These are phyloP conservation scores for Alternaria metachromatica DNA, from an alignment of 2,329 filamentous ascomycete genomes.

Conservation along the genomic window DNA sequence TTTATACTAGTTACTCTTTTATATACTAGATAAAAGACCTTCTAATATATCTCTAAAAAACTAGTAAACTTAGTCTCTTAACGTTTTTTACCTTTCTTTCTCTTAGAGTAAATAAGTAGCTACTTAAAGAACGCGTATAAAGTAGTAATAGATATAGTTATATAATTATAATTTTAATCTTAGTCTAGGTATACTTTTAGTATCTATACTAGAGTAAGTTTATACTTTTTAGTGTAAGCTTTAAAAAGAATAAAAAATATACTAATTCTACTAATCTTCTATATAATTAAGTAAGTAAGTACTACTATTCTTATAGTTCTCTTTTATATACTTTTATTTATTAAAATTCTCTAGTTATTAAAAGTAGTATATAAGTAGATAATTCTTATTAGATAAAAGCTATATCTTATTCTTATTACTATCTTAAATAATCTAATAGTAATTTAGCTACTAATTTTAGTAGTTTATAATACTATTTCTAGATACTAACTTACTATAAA, in stretches of 20 bases:
- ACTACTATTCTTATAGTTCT: conserved; percentile 28
- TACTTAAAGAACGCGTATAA: conserved; percentile 25
- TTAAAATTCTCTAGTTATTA: conserved; percentile 18
- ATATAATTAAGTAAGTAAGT: conserved; percentile 22
- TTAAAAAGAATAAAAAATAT: conserved; percentile 7
- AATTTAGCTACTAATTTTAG: conserved; percentile 19
- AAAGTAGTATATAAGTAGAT: conserved; percentile 26
- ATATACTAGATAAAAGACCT: conserved; percentile 24
- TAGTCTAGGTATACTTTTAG: conserved; percentile 19
- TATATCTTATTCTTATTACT: conserved; percentile 15
- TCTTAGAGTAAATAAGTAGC: conserved; percentile 13
- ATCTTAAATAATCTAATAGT: conserved; percentile 24
- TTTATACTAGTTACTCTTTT: conserved; percentile 17
- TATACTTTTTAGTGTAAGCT: conserved; percentile 8
- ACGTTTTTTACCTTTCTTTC: conserved; percentile 16
- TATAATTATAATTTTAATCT: conserved; percentile 7
- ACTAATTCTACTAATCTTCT: conserved; percentile 29
- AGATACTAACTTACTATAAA: conserved; percentile 25
- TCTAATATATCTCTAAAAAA: conserved; percentile 24
- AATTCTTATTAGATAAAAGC: conserved; percentile 13
- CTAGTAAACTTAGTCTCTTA: conserved; percentile 18
- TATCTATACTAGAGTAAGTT: conserved; percentile 19
- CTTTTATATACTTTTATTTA: conserved; percentile 19
- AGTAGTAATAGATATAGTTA: conserved; percentile 14
- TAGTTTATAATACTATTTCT: conserved; percentile 18